Conservation (phyloP, 768 basidiomycete genomes). For the Sarcodon aspratus region DNA sequence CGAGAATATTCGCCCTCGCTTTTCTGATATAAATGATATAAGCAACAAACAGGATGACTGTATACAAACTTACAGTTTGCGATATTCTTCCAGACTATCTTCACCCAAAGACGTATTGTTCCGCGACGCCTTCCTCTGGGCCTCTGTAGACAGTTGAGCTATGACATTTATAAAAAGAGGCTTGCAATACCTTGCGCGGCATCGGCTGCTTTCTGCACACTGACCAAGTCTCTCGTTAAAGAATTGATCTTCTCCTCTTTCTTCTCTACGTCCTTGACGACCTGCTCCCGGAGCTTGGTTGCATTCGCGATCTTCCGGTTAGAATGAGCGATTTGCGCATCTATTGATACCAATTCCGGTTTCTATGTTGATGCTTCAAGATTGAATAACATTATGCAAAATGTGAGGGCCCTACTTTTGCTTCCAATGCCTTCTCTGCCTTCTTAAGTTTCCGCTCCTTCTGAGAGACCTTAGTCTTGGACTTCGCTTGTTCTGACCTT, state of each 20-base stretch:
- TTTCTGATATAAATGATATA: constrained; percentile 38
- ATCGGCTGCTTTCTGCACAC: constrained; percentile 58
- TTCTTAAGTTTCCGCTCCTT: constrained; percentile 85
- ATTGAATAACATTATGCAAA: neutral
- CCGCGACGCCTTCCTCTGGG: constrained; percentile 59
- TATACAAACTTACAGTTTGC: constrained; percentile 44
- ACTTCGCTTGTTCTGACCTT: constrained; percentile 70
- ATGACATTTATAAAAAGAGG: neutral
- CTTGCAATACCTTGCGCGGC: constrained; percentile 55
- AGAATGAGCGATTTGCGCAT: constrained; percentile 83
- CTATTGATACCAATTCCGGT: constrained; percentile 74
- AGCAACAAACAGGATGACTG: constrained; percentile 9
- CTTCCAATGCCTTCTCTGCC: constrained; percentile 81
- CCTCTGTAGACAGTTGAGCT: constrained; percentile 35
- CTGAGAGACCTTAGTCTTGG: constrained; percentile 63
- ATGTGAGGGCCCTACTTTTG: constrained; percentile 41
- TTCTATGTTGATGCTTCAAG: constrained; percentile 33
- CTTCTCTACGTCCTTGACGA: constrained; percentile 46
- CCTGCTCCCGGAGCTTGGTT: constrained; percentile 45
- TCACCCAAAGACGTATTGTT: constrained; percentile 71
- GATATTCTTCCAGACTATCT: constrained; percentile 83
- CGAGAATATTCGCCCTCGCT: constrained; percentile 64
- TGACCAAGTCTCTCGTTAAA: constrained; percentile 54
- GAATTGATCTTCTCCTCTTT: constrained; percentile 39
- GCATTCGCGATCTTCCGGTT: constrained; percentile 70